A percentile compares a stretch with the other conserved stretches of the same genome.
Evolutionary conservation across 805 yeast species (phyloP).

Genomic region (Metschnikowia proteae): DNA sequence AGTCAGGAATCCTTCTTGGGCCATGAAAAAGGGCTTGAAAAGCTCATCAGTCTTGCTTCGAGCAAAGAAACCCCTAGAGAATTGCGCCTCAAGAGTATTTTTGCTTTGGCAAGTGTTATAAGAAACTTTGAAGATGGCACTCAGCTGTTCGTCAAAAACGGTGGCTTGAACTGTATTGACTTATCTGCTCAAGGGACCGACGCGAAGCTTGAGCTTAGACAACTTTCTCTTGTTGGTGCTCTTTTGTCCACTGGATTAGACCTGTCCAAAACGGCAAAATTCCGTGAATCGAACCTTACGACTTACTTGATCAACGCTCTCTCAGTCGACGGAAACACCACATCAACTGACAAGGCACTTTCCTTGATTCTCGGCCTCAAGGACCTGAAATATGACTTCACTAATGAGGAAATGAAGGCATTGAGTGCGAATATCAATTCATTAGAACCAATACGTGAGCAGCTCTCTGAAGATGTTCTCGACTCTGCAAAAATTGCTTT

Average conservation of each 20-base stretch:
- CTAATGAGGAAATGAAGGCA: slow-evolving; percentile 36
- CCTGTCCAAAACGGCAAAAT: slow-evolving; percentile 34
- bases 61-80: slow-evolving; percentile 16
- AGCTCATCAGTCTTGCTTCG: slow-evolving; percentile 43
- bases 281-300: slow-evolving; percentile 36
- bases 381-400: slow-evolving; percentile 41
- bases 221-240: slow-evolving; percentile 57
- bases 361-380: slow-evolving; percentile 47
- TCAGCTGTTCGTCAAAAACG: slow-evolving; percentile 46
- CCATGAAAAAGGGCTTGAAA: slow-evolving; percentile 45
- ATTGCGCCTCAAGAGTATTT: slow-evolving; percentile 61
- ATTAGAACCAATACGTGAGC: slow-evolving; percentile 44
- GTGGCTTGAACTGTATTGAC: slow-evolving; percentile 62
- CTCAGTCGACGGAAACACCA: slow-evolving; percentile 36
- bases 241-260: slow-evolving; percentile 51
- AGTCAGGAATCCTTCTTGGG: slow-evolving; percentile 65
- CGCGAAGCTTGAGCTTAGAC: slow-evolving; percentile 48
- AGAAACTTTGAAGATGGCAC: slow-evolving; percentile 64
- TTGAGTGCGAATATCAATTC: slow-evolving; percentile 35
- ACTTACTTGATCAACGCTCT: slow-evolving; percentile 31
- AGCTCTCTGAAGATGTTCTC: slow-evolving; percentile 53
- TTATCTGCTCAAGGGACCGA: slow-evolving; percentile 16
- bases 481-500: slow-evolving; percentile 45
- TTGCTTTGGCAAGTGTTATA: slow-evolving; percentile 70
- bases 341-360: slow-evolving; percentile 55